Evolutionary conservation across 2,329 filamentous ascomycete genomes (phyloP), one percentile per base, ranked within the genome.

Genomic region (Trichoderma afroharzianum): DNA sequence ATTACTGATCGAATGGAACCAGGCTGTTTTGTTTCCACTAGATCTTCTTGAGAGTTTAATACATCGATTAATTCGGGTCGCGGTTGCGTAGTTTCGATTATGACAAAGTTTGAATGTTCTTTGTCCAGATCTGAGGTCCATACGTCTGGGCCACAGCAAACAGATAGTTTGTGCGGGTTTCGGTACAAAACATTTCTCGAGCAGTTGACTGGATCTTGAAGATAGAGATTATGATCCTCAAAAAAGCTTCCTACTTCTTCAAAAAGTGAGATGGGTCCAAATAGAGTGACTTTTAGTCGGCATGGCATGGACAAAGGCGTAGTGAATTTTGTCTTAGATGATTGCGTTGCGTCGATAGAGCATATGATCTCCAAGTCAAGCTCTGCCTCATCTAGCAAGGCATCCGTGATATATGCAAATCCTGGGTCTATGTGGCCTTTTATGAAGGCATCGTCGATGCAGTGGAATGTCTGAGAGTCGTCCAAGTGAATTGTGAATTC

Each of bases 121-220:
- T 2, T 36, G 7, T 21, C 24, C 15, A 70, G 15, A 15, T 32
- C n/a, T 0, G 14, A 30, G 1, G 68, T 64, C 50, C 63, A 71
- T 18, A 15, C 11, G 1, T 3, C 26, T 1, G 15, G 11, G 12
- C 21, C 26, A 7, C 26, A 57, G 9, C 1, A 21, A 12, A 26
- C 18, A 9, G 50, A 58, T 9, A 71, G 14, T 26, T 39, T 64
- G 11, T 71, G 68, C 5, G 61, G 68, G 15, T 71, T 71, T 5
- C 68, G 63, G 36, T 71, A 71, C 2, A 53, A 26, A 15, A 28
- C 68, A 26, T 59, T 50, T n/a, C n/a, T 18, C 15, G 53, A 36
- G 24, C 68, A 71, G 4, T n/a, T 21, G 15, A 47, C 14, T 6
- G 68, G 68, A 26, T 71, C 68, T 39, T 71, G 68, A 18, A 71